Evolutionary conservation across 495 filamentous ascomycete species (phyloP), one percentile per base, ranked within the genome.

Genomic region (Glutinoglossum americanum): DNA sequence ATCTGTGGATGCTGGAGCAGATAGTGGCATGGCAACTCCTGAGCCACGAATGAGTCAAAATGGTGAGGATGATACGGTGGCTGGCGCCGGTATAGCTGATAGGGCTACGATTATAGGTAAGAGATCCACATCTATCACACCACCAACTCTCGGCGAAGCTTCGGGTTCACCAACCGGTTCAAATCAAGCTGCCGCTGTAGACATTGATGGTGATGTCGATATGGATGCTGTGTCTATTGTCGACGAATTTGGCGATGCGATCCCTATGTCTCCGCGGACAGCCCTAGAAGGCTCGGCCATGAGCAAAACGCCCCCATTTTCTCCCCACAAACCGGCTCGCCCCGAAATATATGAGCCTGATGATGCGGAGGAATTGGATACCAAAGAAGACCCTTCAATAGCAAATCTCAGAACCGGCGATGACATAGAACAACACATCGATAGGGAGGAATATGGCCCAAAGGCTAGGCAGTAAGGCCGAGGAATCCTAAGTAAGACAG

Each of bases 11-110:
- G 25, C 47, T 23, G 59, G 39, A 19, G 28, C 19, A 17, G 59
- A 60, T 26, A 59, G 59, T 47, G 59, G 53, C 10, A 23, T 60
- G 26, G 59, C 55, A 23, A 60, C 59, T 21, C 54, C 39, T 13
- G 32, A 58, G 26, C 10, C 15, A 4, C 32, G 32, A 11, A 45
- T n/a, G 33, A 39, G 57, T 32, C 33, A 53, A 21, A 54, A 57
- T 15, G 55, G 49, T 23, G 45, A 59, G 19, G 48, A 39, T 19
- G 27, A 33, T 25, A 23, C 3, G 15, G 25, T 10, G 15, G 13
- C 54, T 28, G 26, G 41, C 15, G 9, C 11, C 15, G n/a, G 15
- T 26, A 23, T 15, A 32, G 15, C 10, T 26, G 21, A 33, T 17
- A 47, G 44, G 9, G 45, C 57, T 21, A n/a, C 47, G 13, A 47